Percentiles rank a stretch among this genome's conserved stretches.
Conservation (phyloP, 352 stramenopile species). For the Phytopythium aichiense region DNA sequence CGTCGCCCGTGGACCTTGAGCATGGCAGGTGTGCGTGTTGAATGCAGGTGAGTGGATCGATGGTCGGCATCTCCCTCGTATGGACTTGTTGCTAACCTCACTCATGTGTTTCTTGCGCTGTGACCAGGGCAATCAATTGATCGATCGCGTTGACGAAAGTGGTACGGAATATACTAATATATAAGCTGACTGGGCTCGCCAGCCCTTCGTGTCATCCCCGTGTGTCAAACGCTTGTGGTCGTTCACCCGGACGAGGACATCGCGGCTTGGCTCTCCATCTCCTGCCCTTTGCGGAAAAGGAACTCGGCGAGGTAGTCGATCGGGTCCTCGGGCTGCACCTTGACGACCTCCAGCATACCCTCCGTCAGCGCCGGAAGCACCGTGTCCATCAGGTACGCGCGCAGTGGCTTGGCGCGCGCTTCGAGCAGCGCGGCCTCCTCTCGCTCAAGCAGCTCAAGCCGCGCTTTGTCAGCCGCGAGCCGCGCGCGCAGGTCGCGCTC, state of each 20-base stretch:
- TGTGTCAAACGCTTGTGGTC: neutral
- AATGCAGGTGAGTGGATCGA: neutral
- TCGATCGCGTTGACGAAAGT: neutral
- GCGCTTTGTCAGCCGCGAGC: constrained; percentile 47
- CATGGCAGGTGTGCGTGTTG: neutral
- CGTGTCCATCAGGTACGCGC: constrained; percentile 81
- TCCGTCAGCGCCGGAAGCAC: constrained; percentile 81
- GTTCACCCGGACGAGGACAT: neutral
- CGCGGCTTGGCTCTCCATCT: constrained; percentile 32
- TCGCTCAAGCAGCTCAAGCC: constrained; percentile 66
- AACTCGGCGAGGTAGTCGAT: constrained; percentile 88
- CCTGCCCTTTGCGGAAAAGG: constrained; percentile 74
- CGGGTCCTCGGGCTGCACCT: constrained; percentile 79
- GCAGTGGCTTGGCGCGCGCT: constrained; percentile 71
- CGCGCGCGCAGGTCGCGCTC: constrained; percentile 36
- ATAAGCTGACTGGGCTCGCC: neutral
- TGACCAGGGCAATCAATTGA: neutral
- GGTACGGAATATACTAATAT: constrained; percentile 2
- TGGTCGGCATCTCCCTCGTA: too few relatives aligned
- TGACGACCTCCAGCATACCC: constrained; percentile 86
- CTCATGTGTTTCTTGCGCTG: neutral
- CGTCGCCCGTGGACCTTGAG: neutral
- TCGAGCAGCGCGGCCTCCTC: constrained; percentile 82
- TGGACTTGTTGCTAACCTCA: neutral
- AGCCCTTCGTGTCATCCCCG: neutral